phyloP scores from a whole-genome alignment of 164 flowering plant genomes.

The Stephania cephalantha region DNA sequence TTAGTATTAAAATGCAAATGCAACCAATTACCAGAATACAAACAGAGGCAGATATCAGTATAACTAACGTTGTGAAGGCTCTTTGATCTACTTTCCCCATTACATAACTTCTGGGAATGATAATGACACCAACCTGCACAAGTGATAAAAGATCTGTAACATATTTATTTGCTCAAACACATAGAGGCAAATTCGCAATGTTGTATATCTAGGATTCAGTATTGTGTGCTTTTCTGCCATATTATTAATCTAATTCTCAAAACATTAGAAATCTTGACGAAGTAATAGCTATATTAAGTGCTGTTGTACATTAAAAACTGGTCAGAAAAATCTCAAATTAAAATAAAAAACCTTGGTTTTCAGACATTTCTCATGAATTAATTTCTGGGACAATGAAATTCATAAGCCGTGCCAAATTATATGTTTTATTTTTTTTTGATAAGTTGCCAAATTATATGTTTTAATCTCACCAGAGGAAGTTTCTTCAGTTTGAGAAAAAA shows the following conservation, averaged over 20 bases:
- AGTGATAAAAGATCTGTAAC: neutral
- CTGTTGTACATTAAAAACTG: neutral
- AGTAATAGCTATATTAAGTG: neutral
- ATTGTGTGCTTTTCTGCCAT: neutral
- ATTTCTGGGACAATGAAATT: neutral
- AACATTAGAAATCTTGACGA: neutral
- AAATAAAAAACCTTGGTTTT: neutral
- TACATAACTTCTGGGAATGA: conserved; percentile 77
- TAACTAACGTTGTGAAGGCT: conserved; percentile 69
- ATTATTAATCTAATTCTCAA: neutral
- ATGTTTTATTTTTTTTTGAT: too few species aligned
- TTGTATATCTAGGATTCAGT: neutral
- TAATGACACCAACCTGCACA: conserved; percentile 87
- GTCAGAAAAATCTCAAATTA: neutral
- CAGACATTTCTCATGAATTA: too few species aligned
- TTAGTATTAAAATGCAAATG: conserved; percentile 76
- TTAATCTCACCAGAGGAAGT: conserved; percentile 73
- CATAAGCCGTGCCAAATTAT: neutral
- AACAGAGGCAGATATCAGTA: conserved; percentile 83
- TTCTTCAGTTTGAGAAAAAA: conserved; percentile 78
- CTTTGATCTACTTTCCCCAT: conserved; percentile 94
- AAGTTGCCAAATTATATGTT: too few species aligned
- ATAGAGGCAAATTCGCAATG: neutral
- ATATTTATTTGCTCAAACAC: too few species aligned
- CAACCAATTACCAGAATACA: conserved; percentile 84